Evolutionary conservation across 1,284 basidiomycete species (phyloP).

Genomic region (Ceratobasidium sp.): DNA sequence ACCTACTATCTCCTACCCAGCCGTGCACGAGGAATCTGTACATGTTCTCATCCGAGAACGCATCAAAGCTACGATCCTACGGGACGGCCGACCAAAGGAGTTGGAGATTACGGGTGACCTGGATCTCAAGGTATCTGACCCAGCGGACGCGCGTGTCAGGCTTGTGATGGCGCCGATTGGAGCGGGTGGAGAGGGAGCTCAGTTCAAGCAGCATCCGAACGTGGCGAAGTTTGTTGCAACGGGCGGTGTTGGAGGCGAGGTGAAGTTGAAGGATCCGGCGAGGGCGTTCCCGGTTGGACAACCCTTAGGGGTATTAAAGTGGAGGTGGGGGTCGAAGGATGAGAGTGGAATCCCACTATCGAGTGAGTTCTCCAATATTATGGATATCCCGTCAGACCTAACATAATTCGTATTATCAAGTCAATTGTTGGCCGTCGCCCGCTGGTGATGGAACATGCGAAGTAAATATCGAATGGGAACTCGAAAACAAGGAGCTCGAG

Average conservation of each 20-base stretch:
- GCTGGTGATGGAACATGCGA: conserved; percentile 91
- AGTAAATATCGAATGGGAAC: conserved; percentile 97
- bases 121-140: conserved; percentile 86
- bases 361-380: conserved; percentile 67
- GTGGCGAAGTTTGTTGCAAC: conserved; percentile 85
- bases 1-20: conserved; percentile 72
- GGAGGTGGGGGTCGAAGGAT: conserved; percentile 92
- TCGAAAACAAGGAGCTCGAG: conserved; percentile 85
- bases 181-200: conserved; percentile 71
- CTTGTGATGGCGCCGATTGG: conserved; percentile 74
- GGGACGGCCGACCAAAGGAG: conserved; percentile 91
- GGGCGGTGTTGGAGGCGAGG: conserved; percentile 68
- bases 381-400: not conserved
- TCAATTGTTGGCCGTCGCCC: conserved; percentile 97
- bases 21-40: conserved; percentile 58
- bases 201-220: conserved; percentile 98
- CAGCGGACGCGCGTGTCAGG: conserved; percentile 79
- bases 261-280: conserved; percentile 88
- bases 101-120: conserved; percentile 96
- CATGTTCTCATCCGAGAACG: conserved; percentile 90
- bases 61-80: conserved; percentile 82
- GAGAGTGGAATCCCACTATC: conserved; percentile 92
- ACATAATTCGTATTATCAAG: conserved; percentile 58
- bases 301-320: conserved; percentile 86
- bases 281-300: conserved; percentile 86